Base-by-base conservation (phyloP, 208 protist genomes). In the Strigomonas galati region DNA sequence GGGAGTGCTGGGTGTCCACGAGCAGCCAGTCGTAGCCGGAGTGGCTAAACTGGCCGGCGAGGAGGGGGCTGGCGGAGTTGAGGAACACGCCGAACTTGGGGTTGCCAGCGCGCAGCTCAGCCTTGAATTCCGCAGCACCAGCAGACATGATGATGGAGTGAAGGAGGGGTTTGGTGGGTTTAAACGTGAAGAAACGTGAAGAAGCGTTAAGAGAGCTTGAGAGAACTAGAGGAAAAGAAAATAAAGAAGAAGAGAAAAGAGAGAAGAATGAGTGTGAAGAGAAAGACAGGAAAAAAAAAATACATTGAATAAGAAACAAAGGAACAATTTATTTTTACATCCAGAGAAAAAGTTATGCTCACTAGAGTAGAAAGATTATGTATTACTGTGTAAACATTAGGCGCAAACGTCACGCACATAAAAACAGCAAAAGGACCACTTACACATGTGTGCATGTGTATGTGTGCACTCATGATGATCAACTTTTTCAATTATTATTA, bases 21-120 rank as follows among this genome's bases (percentile, higher is more conserved):
- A 91, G 70, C 62, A 91, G 79, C 85, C 85, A 91, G 82, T 88
- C 85, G 64, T 91, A 88, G 72, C 85, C 85, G 48, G 76, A 88
- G 82, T 91, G 85, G 57, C 73, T 86, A 76, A 91, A 91, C 82
- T 91, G 85, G 31, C 82, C 85, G 32, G 85, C 82, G 43, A 91
- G 70, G 49, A 87, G 67, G 58, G 81, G 78, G 68, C 60, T 82
- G 53, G 82, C 76, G 30, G 85, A 85, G 79, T 91, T 91, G 46
- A 91, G 76, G 67, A 88, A 91, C 48, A 92, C 65, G 48, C 85
- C 85, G 51, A 92, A 89, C 77, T 92, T 92, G 58, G 85, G 85
- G 77, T 88, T 84, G 31, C 85, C 85, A 51, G 85, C 79, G 58
- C 80, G 76, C 53, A 92, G 75, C 70, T 88, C 82, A 57, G 81